Evolutionary conservation across 208 protist species (phyloP), one percentile per base, ranked within the genome.

Genomic region (Vickermania ingenoplastis): DNA sequence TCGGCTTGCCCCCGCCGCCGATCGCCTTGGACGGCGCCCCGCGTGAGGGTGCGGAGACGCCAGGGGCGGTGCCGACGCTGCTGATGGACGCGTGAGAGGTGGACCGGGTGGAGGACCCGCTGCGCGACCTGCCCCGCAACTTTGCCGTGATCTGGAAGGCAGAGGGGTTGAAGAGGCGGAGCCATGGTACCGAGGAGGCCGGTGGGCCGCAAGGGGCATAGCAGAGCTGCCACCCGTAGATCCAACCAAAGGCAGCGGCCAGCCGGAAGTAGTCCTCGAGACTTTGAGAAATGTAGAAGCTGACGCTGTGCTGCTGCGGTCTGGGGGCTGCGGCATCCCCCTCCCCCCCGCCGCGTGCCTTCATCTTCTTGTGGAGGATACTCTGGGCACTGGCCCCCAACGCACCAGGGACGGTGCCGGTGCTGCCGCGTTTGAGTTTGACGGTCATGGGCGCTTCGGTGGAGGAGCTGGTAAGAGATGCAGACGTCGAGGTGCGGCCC

Each of bases 181-280:
- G 60, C 79, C 82, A 89, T 26, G 66, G 61, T 27, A 79, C 51
- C 1, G 82, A 86, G 48, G 72, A 63, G 11, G 36, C 25, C 26
- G 76, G 82, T 28, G 76, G 71, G 24, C 79, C 75, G 14, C 49
- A 49, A 0, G 76, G 57, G 1, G 69, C 65, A 66, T 86, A 89
- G 63, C 79, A 83, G 53, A 84, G 61, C 65, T 89, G 82, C 82
- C 82, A 89, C 3, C 82, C 82, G 63, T 89, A 89, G 14, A 89
- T 65, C 82, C 82, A 89, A 3, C 73, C 74, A 55, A 86, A 80
- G 41, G 75, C 59, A 23, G 71, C 63, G 25, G 71, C 79, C 11
- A 89, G 64, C 21, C 82, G 75, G 21, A 81, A 53, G 61, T 89
- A 89, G 60, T 83, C 79, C 51, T 76, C 68, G 27, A 89, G 11